Evolutionary conservation across 2,329 filamentous ascomycete species (phyloP).

Genomic region (Aspergillus novofumigatus): DNA sequence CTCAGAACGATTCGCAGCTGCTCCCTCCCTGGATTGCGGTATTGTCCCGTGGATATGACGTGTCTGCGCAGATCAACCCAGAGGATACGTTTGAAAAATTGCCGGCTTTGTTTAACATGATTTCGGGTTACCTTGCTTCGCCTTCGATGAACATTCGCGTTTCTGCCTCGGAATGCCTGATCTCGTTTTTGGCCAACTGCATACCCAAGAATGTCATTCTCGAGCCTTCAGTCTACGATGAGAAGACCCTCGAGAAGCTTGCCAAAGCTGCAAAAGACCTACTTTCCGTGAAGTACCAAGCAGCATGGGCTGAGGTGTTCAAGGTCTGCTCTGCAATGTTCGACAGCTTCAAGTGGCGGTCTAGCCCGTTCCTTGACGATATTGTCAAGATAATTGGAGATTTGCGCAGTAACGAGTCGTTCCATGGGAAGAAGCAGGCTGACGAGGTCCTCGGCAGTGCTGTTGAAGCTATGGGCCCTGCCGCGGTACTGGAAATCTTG

Average conservation of each 20-base stretch:
- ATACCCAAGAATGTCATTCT: constrained; percentile 77
- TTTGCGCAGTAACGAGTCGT: constrained; percentile 79
- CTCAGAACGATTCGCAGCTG: constrained; percentile 88
- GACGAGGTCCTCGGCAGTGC: constrained; percentile 86
- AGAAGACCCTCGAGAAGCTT: constrained; percentile 81
- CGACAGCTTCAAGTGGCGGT: constrained; percentile 78
- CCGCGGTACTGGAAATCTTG: constrained; percentile 73
- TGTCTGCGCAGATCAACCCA: constrained; percentile 80
- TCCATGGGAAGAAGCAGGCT: constrained; percentile 90
- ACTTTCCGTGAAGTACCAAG: constrained; percentile 85
- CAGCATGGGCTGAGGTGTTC: constrained; percentile 93
- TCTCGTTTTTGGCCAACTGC: constrained; percentile 89
- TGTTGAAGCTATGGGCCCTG: constrained; percentile 83
- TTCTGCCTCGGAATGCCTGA: constrained; percentile 89
- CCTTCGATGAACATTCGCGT: constrained; percentile 89
- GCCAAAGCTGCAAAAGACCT: constrained; percentile 66
- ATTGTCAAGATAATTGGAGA: constrained; percentile 79
- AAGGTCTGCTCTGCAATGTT: constrained; percentile 83
- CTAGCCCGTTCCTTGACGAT: constrained; percentile 70
- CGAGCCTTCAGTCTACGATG: constrained; percentile 87
- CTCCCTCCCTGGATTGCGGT: constrained; percentile 97
- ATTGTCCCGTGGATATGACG: constrained; percentile 87
- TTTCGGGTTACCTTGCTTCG: constrained; percentile 77
- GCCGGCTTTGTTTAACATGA: constrained; percentile 75
- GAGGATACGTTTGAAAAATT: constrained; percentile 90